These are phyloP conservation scores for Sphagnum fallax DNA, from an alignment of 228 moss, liverwort and hornwort species.

Conservation along the genomic window DNA sequence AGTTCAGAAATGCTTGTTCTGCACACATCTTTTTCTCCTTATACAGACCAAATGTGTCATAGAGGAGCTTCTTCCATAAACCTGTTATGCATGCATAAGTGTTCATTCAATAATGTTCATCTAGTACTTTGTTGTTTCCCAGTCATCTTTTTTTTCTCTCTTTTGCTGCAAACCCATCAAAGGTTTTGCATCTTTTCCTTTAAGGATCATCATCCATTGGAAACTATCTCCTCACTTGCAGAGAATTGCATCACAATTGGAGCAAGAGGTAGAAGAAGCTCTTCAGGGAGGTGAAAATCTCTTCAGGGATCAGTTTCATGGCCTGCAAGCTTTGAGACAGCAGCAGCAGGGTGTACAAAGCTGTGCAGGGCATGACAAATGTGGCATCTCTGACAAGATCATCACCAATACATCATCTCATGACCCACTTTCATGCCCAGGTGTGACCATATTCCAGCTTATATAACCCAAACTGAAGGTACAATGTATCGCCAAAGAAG, in stretches of 20 bases:
- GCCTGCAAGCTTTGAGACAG: slow-evolving; percentile 1
- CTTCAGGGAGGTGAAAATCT: slow-evolving; percentile 44
- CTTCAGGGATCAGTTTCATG: no score
- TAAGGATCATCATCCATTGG: no score
- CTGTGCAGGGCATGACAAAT: neutral
- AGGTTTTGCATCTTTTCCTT: no score
- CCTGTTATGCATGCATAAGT: no score
- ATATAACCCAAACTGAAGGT: slow-evolving; percentile 1
- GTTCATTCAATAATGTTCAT: no score
- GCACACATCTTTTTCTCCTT: neutral
- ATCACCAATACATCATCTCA: slow-evolving; percentile 37
- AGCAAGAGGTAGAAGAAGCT: slow-evolving; percentile 76
- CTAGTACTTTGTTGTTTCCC: no score
- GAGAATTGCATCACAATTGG: slow-evolving; percentile 65
- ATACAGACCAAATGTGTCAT: no score
- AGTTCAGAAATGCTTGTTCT: neutral
- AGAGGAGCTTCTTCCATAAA: no score
- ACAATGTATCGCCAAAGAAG: slow-evolving; percentile 6
- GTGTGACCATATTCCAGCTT: slow-evolving; percentile 8
- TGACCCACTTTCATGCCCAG: slow-evolving; percentile 57
- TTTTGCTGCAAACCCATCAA: no score
- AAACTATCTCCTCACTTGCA: slow-evolving; percentile 4
- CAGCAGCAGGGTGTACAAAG: slow-evolving; percentile 25
- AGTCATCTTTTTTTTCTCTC: no score
- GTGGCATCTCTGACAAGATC: slow-evolving; percentile 12